phyloP scores from a whole-genome alignment of 345 rosid genomes.

The Cochlearia excelsa region DNA sequence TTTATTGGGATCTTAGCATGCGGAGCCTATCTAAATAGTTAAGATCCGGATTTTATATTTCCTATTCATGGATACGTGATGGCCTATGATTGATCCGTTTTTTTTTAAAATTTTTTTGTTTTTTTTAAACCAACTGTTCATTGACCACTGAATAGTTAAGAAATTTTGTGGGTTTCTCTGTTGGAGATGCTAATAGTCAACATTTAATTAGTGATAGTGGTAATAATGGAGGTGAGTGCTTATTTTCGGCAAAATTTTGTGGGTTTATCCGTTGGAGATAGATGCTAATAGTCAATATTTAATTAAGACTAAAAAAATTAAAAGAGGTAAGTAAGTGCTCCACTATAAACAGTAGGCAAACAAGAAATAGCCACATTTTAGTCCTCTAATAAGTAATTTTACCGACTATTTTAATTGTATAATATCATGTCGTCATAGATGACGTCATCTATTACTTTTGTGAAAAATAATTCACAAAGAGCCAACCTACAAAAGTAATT shows the following conservation, averaged over 20 bases:
- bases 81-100: too few relatives aligned
- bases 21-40: too few relatives aligned
- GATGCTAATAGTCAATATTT: too few relatives aligned
- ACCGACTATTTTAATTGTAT: constrained; percentile 13
- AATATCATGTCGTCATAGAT: constrained; percentile 8
- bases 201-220: not conserved
- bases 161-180: too few relatives aligned
- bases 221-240: constrained; percentile 19
- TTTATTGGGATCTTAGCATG: too few relatives aligned
- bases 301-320: not conserved
- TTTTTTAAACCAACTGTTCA: too few relatives aligned
- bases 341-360: constrained; percentile 33
- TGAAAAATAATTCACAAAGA: not conserved
- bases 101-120: not conserved
- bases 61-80: too few relatives aligned
- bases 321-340: constrained; percentile 30
- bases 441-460: not conserved
- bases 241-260: too few relatives aligned
- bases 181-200: constrained; percentile 1
- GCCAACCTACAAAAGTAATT: constrained; percentile 2
- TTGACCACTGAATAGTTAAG: too few relatives aligned
- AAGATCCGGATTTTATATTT: not conserved
- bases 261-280: too few relatives aligned
- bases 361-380: constrained; percentile 32
- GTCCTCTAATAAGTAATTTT: constrained; percentile 8